phyloP scores from a whole-genome alignment of 768 basidiomycete genomes.

The Russula sp. region DNA sequence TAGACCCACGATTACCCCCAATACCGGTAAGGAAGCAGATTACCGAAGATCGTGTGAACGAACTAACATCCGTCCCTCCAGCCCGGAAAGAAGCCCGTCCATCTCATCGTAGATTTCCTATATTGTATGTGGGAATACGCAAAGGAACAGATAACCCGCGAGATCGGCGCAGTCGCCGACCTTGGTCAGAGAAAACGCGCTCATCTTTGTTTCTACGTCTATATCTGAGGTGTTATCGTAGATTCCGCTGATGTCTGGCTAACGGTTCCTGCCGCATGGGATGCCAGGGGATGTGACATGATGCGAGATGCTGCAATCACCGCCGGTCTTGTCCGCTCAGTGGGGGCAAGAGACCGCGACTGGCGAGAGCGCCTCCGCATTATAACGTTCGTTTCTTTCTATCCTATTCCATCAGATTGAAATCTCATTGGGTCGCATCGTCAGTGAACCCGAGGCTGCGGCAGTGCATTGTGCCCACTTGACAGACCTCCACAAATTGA shows the following conservation, averaged over 20 bases:
- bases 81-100: constrained; percentile 67
- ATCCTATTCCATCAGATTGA: constrained; percentile 3
- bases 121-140: constrained; percentile 82
- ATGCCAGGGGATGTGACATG: constrained; percentile 74
- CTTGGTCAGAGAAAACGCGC: constrained; percentile 44
- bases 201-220: constrained; percentile 1
- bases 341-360: constrained; percentile 56
- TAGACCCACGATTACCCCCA: constrained; percentile 73
- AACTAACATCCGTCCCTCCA: constrained; percentile 27
- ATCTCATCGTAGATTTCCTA: constrained; percentile 80
- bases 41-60: constrained; percentile 3
- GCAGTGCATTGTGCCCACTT: constrained; percentile 84
- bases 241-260: constrained; percentile 81
- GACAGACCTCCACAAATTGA: constrained; percentile 71
- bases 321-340: constrained; percentile 70
- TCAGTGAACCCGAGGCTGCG: constrained; percentile 72
- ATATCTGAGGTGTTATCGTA: constrained; percentile 26
- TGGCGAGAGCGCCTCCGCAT: constrained; percentile 81
- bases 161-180: constrained; percentile 82
- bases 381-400: constrained; percentile 48
- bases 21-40: constrained; percentile 54
- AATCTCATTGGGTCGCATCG: neutral
- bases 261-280: constrained; percentile 89
- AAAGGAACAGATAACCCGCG: constrained; percentile 77
- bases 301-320: constrained; percentile 81